A percentile compares a stretch with the other conserved stretches of the same genome.
phyloP scores from a whole-genome alignment of 441 rosid species.

The Adansonia madagascariensis region DNA sequence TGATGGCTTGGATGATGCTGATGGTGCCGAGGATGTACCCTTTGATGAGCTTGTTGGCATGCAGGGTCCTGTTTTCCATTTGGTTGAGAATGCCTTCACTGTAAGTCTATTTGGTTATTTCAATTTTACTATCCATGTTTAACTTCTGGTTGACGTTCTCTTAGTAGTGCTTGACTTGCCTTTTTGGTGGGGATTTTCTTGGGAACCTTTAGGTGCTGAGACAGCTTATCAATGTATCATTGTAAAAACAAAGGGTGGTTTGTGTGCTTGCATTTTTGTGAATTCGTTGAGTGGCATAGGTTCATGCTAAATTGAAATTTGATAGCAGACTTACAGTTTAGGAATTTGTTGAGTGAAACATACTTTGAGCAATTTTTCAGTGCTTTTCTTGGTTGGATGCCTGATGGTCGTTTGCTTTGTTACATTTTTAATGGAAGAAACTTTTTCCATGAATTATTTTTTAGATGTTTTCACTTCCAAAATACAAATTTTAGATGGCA shows the following conservation, averaged over 20 bases:
- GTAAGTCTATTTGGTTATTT: constrained; percentile 52
- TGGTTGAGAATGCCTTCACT: constrained; percentile 98
- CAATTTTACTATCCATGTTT: constrained; percentile 12
- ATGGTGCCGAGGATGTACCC: constrained; percentile 99
- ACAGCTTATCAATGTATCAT: neutral
- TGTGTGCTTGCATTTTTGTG: neutral
- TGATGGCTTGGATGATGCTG: constrained; percentile 98
- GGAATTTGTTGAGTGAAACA: neutral
- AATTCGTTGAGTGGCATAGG: neutral
- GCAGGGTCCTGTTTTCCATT: constrained; percentile 99
- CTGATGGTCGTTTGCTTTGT: neutral
- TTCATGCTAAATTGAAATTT: neutral
- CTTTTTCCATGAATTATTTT: neutral
- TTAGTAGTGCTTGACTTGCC: neutral
- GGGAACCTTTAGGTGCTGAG: neutral
- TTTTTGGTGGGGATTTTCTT: neutral
- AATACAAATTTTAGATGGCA: neutral
- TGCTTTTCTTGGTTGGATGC: neutral
- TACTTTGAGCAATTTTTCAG: neutral
- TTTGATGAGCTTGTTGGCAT: constrained; percentile 98
- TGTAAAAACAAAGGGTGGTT: neutral
- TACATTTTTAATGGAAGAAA: neutral
- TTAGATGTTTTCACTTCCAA: neutral
- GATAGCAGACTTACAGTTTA: neutral
- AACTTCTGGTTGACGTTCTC: neutral